Evolutionary conservation across 2,329 filamentous ascomycete genomes (phyloP).

Genomic region (Venturia nashicola): DNA sequence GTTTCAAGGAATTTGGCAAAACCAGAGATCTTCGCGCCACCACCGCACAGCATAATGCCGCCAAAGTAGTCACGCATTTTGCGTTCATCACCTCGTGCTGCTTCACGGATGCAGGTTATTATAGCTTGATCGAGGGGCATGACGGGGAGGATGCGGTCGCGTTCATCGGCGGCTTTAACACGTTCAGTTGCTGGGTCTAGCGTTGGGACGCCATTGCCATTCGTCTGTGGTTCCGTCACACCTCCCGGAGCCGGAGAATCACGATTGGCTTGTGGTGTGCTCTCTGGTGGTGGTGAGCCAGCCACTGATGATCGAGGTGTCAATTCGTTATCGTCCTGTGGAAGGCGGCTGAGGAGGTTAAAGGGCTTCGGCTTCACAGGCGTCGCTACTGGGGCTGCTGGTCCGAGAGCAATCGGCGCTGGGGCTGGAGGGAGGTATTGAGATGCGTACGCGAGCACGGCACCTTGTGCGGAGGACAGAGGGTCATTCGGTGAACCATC

Average conservation of each 20-base stretch:
- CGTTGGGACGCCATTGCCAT: constrained; percentile 32
- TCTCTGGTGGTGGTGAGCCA: constrained; percentile 77
- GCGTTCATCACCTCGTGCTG: constrained; percentile 78
- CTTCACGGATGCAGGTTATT: constrained; percentile 77
- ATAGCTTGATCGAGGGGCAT: constrained; percentile 83
- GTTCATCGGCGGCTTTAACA: constrained; percentile 45
- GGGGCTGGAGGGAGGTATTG: constrained; percentile 21
- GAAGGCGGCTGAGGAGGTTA: constrained; percentile 55
- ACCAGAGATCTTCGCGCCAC: constrained; percentile 67
- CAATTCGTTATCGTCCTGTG: constrained; percentile 48
- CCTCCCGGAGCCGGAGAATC: constrained; percentile 25
- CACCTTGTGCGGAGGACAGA: constrained; percentile 68
- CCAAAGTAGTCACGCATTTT: constrained; percentile 83
- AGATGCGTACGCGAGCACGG: constrained; percentile 41
- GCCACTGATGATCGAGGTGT: constrained; percentile 80
- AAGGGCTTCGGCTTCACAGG: constrained; percentile 46
- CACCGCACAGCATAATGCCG: constrained; percentile 82
- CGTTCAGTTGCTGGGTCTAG: constrained; percentile 36
- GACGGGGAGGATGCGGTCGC: constrained; percentile 69
- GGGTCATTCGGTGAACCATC: constrained; percentile 90
- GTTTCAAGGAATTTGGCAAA: constrained; percentile 78
- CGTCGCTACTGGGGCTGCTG: constrained; percentile 41
- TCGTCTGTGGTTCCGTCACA: constrained; percentile 34
- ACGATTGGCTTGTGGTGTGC: constrained; percentile 48
- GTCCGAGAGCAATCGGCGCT: constrained; percentile 22